Evolutionary conservation across 2,329 filamentous ascomycete species (phyloP).

Genomic region (Mollisiaceae sp.): DNA sequence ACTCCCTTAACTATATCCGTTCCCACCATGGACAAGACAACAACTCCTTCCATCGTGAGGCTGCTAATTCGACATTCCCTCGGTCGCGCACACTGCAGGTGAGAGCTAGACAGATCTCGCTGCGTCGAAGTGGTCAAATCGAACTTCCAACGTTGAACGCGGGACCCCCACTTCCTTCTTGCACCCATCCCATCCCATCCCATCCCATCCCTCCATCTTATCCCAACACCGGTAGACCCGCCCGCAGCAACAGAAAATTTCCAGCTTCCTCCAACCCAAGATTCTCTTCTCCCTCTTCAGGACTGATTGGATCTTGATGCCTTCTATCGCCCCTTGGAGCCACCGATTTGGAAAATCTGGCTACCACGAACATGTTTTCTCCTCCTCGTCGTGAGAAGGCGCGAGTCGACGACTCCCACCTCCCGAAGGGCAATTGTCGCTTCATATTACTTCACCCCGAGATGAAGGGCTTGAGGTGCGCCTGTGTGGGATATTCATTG

Average conservation of each 20-base stretch:
- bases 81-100: conserved; percentile 3
- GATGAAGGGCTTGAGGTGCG: conserved; percentile 62
- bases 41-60: neutral
- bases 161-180: neutral
- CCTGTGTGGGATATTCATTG: conserved; percentile 61
- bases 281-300: conserved; percentile 19
- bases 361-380: conserved; percentile 37
- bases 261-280: conserved; percentile 10
- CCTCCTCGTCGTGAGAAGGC: conserved; percentile 40
- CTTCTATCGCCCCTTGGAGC: conserved; percentile 33
- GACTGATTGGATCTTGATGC: conserved; percentile 32
- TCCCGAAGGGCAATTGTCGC: conserved; percentile 63
- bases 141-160: neutral
- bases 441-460: conserved; percentile 63
- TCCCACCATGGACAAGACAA: neutral
- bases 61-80: conserved; percentile 4
- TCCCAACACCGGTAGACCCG: neutral
- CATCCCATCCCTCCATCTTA: neutral
- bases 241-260: conserved; percentile 17
- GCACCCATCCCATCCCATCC: neutral
- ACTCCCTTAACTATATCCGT: neutral
- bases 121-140: neutral
- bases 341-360: conserved; percentile 31
- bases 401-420: conserved; percentile 46
- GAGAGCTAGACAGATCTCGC: neutral